Percentiles rank a stretch among this genome's conserved stretches.
Conservation (phyloP, 23 red algal species). For the Gracilaria gracilis region DNA sequence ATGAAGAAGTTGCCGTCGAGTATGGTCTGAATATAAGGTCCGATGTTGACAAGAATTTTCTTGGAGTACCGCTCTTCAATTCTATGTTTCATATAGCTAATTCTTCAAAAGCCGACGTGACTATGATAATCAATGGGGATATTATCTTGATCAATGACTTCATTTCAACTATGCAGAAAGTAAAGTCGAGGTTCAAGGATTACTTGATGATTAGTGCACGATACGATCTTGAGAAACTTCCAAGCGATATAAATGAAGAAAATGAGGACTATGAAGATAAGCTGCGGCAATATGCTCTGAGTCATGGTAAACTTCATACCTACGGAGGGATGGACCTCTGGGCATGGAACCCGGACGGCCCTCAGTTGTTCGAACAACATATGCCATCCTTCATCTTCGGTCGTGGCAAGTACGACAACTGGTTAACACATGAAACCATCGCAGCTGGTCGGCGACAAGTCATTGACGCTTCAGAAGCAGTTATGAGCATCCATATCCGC, state of each 20-base stretch:
- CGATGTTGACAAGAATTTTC: constrained; percentile 92
- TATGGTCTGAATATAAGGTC: constrained; percentile 69
- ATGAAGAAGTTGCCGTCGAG: constrained; percentile 70
- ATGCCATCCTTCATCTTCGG: constrained; percentile 97
- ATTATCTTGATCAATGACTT: constrained; percentile 90
- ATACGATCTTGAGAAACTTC: constrained; percentile 87
- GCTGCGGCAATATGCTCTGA: constrained; percentile 45
- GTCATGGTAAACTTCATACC: constrained; percentile 87
- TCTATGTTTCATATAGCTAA: constrained; percentile 93
- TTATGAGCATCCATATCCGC: constrained; percentile 75
- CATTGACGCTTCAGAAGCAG: constrained; percentile 93
- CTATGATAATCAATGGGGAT: constrained; percentile 93
- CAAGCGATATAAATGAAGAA: constrained; percentile 40
- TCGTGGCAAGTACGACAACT: constrained; percentile 98
- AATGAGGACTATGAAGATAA: constrained; percentile 18
- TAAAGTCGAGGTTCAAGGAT: constrained; percentile 75
- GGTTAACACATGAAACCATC: constrained; percentile 96
- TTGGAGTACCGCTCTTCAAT: constrained; percentile 93
- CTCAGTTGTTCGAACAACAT: constrained; percentile 71
- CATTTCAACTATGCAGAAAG: constrained; percentile 66
- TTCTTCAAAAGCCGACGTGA: constrained; percentile 65
- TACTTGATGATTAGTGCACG: constrained; percentile 89
- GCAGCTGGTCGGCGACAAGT: constrained; percentile 72
- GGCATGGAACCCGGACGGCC: constrained; percentile 88
- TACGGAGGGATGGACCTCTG: constrained; percentile 98